Conservation (phyloP, 768 basidiomycete genomes). For the Boletellus emodensis region DNA sequence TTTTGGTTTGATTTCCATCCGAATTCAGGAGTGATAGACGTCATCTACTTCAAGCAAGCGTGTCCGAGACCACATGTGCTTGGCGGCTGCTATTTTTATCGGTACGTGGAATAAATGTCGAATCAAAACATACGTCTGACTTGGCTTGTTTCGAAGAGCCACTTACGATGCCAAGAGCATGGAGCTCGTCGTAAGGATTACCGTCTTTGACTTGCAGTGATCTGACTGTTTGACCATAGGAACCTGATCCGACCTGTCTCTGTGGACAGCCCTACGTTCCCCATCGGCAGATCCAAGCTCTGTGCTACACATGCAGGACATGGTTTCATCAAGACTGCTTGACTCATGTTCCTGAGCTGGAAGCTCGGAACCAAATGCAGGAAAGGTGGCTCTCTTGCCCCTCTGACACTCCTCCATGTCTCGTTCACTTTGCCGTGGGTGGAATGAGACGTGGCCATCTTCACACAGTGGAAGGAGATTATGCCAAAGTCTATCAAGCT, state of each 20-base stretch:
- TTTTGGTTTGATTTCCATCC: no score
- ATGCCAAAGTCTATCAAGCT: conserved; percentile 4
- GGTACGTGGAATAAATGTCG: background rate
- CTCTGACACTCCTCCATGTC: background rate
- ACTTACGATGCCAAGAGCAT: background rate
- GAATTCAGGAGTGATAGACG: background rate
- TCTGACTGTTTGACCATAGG: background rate
- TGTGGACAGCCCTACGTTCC: background rate
- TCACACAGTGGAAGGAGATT: background rate
- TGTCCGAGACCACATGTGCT: background rate
- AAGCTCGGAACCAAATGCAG: background rate
- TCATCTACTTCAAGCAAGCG: background rate
- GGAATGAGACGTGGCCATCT: background rate
- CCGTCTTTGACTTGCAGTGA: background rate
- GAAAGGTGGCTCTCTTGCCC: background rate
- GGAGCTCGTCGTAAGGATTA: background rate
- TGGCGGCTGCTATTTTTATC: background rate
- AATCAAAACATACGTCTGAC: no score
- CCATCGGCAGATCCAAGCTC: background rate
- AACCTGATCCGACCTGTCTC: background rate
- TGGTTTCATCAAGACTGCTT: background rate
- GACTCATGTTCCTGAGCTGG: background rate
- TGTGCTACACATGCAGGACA: background rate
- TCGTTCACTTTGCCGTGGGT: background rate
- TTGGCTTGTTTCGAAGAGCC: background rate